A percentile compares a stretch with the other conserved stretches of the same genome.
Conservation (phyloP, 2,329 filamentous ascomycete genomes). For the Juglanconis sp. region DNA sequence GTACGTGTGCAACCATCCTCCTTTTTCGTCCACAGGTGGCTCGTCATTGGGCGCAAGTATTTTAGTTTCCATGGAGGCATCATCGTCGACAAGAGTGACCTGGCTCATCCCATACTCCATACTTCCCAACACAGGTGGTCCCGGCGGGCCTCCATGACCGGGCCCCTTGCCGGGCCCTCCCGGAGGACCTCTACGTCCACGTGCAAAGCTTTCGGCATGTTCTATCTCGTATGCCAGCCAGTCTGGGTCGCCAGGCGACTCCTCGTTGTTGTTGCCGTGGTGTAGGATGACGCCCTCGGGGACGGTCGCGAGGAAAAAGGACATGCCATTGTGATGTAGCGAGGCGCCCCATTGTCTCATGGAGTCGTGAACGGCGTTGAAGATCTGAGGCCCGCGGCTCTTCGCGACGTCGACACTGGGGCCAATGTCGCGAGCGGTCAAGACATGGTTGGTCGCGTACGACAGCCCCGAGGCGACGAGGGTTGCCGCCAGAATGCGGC, state of each 20-base stretch:
- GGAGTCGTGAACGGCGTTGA: slow-evolving; percentile 70
- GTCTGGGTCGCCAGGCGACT: slow-evolving; percentile 53
- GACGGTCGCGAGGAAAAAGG: slow-evolving; percentile 63
- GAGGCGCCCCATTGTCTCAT: slow-evolving; percentile 74
- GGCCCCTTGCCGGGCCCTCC: neutral
- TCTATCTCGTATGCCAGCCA: slow-evolving; percentile 78
- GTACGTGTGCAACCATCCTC: slow-evolving; percentile 67
- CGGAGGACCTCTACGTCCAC: slow-evolving; percentile 13
- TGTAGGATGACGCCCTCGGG: slow-evolving; percentile 65
- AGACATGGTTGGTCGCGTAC: neutral
- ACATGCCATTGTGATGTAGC: slow-evolving; percentile 72
- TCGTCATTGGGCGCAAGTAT: neutral
- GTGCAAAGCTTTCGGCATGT: slow-evolving; percentile 65
- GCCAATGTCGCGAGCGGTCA: slow-evolving; percentile 19
- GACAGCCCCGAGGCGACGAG: slow-evolving; percentile 9
- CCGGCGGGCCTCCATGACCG: neutral
- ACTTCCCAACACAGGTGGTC: neutral
- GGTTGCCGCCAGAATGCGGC: slow-evolving; percentile 10
- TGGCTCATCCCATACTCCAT: neutral
- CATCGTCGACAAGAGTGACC: neutral
- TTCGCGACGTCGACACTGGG: slow-evolving; percentile 37
- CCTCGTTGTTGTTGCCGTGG: slow-evolving; percentile 52
- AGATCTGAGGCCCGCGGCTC: slow-evolving; percentile 61
- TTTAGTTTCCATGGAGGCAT: neutral
- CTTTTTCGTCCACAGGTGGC: neutral